Conservation (phyloP, 371 early-diverging fungal species). For the Mucor lusitanicus region DNA sequence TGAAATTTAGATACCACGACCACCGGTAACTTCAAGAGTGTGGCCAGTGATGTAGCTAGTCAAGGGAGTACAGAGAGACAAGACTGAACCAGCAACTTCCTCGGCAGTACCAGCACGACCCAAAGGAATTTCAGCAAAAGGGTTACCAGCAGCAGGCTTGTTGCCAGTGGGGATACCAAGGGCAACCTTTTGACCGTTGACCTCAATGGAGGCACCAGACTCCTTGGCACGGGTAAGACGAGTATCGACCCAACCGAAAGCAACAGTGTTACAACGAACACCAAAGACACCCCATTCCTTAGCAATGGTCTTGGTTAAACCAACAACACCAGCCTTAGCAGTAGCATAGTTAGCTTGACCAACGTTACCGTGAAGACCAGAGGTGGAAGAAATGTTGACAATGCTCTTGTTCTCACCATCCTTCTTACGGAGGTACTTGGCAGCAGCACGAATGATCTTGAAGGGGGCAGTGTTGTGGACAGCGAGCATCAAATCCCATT, state of each 20-base stretch:
- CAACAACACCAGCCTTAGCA: conserved; percentile 61
- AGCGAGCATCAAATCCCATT: conserved; percentile 68
- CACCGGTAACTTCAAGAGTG: conserved; percentile 72
- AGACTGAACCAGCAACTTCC: conserved; percentile 67
- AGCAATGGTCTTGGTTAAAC: conserved; percentile 64
- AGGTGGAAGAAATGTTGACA: conserved; percentile 68
- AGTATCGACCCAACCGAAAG: conserved; percentile 70
- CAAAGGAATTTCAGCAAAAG: conserved; percentile 63
- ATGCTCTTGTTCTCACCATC: conserved; percentile 55
- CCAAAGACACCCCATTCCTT: conserved; percentile 67
- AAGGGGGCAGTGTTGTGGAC: conserved; percentile 74
- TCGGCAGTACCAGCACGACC: conserved; percentile 67
- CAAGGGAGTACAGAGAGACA: conserved; percentile 68
- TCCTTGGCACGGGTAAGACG: conserved; percentile 75
- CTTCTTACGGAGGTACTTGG: conserved; percentile 59
- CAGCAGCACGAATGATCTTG: conserved; percentile 68
- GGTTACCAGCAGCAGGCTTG: conserved; percentile 42
- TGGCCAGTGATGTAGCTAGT: conserved; percentile 66
- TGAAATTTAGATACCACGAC: conserved; percentile 62
- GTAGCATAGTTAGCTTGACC: conserved; percentile 67
- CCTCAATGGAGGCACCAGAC: conserved; percentile 63
- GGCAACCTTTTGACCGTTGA: conserved; percentile 68
- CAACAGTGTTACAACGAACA: conserved; percentile 68
- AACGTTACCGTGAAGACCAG: conserved; percentile 71
- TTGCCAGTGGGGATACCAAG: conserved; percentile 68